A percentile compares a stretch with the other conserved stretches of the same genome.
Evolutionary conservation across 768 basidiomycete genomes (phyloP).

Genomic region (Cytidiella melzeri): DNA sequence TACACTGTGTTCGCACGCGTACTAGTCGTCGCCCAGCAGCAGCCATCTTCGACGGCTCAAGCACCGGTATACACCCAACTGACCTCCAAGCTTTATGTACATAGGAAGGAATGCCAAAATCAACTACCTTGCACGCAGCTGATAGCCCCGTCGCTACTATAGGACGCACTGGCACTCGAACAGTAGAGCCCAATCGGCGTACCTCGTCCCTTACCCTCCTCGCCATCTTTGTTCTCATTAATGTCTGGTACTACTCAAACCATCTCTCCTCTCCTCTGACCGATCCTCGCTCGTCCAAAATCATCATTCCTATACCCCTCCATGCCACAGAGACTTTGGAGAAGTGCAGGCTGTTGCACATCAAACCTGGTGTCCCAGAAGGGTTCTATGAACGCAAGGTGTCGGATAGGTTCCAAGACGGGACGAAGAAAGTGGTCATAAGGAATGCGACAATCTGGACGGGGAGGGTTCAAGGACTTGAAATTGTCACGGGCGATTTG

Average conservation of each 20-base stretch:
- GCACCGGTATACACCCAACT: not conserved
- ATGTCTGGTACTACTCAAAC: conserved; percentile 9
- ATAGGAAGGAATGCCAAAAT: not conserved
- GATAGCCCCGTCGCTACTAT: not conserved
- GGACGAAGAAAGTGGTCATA: conserved; percentile 49
- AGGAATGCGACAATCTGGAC: conserved; percentile 84
- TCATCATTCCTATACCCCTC: conserved; percentile 13
- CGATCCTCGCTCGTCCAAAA: not conserved
- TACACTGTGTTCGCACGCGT: not conserved
- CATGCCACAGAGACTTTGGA: conserved; percentile 27
- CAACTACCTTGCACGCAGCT: not conserved
- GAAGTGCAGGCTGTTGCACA: conserved; percentile 29
- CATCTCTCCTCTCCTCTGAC: too few relatives aligned
- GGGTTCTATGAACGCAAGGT: conserved; percentile 26
- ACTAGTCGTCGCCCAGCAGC: not conserved
- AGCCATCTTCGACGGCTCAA: not conserved
- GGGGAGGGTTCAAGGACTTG: conserved; percentile 58
- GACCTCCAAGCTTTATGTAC: not conserved
- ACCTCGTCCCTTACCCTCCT: conserved; percentile 10
- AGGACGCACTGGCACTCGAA: not conserved
- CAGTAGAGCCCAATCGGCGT: not conserved
- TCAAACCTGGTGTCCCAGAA: conserved; percentile 31
- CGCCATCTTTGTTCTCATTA: conserved; percentile 11
- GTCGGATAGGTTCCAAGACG: conserved; percentile 52
- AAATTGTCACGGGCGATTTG: conserved; percentile 60